A percentile compares a stretch with the other conserved stretches of the same genome.
Conservation (phyloP, 345 rosid genomes). For the Bruguiera sexangula region DNA sequence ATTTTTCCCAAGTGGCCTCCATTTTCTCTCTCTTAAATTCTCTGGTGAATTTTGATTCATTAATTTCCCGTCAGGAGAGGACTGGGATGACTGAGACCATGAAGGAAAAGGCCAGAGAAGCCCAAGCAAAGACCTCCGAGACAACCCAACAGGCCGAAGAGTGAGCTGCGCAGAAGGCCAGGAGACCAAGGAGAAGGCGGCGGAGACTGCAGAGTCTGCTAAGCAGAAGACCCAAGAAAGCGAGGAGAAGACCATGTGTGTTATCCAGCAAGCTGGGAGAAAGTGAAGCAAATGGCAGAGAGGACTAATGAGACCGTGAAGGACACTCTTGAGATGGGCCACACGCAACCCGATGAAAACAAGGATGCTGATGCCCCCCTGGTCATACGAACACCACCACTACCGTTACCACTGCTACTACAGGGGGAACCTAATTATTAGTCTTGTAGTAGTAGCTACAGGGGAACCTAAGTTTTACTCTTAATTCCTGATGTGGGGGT, state of each 20-base stretch:
- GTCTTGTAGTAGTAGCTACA: no score
- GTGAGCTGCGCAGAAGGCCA: constrained; percentile 30
- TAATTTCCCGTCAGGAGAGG: neutral
- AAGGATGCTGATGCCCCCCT: constrained; percentile 2
- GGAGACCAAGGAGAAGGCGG: constrained; percentile 33
- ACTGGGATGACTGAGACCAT: neutral
- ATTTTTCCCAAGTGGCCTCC: no score
- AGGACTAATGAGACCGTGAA: constrained; percentile 58
- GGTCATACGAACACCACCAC: neutral
- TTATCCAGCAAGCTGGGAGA: constrained; percentile 54
- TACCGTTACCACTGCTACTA: no score
- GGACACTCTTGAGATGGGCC: constrained; percentile 48
- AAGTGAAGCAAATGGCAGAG: constrained; percentile 53
- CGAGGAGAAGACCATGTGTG: constrained; percentile 48
- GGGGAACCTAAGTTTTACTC: no score
- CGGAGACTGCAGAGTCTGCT: constrained; percentile 26
- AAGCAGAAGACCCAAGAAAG: constrained; percentile 42
- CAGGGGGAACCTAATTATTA: no score
- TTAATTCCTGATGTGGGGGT: no score
- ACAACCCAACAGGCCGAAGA: constrained; percentile 30
- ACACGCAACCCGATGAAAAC: constrained; percentile 19
- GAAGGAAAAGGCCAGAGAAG: constrained; percentile 5
- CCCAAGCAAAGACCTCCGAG: constrained; percentile 25
- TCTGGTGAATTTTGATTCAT: no score
- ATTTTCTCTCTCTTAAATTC: no score